Evolutionary conservation across 1,139 yeast genomes (phyloP), one percentile per base, ranked within the genome.

Genomic region (Cylindricascospora bacillispora): DNA sequence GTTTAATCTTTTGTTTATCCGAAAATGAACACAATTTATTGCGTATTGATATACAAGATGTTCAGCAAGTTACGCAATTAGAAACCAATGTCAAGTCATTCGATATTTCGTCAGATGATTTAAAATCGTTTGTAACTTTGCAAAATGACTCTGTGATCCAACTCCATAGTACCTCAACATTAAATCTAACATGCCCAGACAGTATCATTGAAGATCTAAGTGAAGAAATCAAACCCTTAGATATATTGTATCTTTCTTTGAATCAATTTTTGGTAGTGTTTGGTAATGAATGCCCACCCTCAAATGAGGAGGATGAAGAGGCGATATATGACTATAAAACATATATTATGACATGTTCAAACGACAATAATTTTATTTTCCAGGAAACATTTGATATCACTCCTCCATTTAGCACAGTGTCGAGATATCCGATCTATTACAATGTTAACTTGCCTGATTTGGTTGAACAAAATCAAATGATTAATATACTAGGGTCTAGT

Each of bases 401-500:
- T 2, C 70, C 73, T 5, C 70, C 83, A 1, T 76, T 63, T 49
- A 78, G 78, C 1, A 59, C 67, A 1, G 56, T 63, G 1, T 58
- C 62, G 26, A 59, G 89, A 40, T 47, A 49, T 24, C 64, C 72
- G 2, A 52, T 63, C 7, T 67, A 68, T 45, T 78, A 76, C 41
- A 40, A 61, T 1, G 52, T 57, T 3, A 33, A 44, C 0, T 45
- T 80, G 12, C 42, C 52, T 18, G 49, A 61, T 20, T 70, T 86
- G 71, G 51, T 64, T 7, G 32, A 49, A 18, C 37, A 56, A 22
- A 38, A 51, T 33, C 44, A 63, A 1, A 35, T 43, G 10, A 31
- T 70, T 2, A 42, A 60, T 19, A 52, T 77, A 13, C 39, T 76
- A 1, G 68, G 79, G 1, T 68, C 78, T 1, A 70, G 85, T 0